phyloP scores from a whole-genome alignment of 805 yeast species.

The Priceomyces melissophilus region DNA sequence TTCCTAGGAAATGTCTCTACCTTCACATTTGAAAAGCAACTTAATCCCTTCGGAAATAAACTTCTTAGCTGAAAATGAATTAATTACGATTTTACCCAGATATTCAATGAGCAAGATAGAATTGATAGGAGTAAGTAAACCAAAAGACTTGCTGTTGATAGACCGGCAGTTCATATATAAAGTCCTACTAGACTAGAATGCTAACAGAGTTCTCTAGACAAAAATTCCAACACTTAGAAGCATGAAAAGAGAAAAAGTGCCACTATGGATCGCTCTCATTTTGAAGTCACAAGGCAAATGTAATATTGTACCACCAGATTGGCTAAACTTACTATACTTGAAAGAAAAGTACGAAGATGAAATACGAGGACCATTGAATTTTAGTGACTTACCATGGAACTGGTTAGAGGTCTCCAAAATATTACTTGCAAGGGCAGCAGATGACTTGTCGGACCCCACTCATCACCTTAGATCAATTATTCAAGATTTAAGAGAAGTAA shows the following conservation, averaged over 20 bases:
- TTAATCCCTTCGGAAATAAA: slow-evolving; percentile 76
- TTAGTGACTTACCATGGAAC: slow-evolving; percentile 74
- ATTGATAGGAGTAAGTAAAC: slow-evolving; percentile 56
- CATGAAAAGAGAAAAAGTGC: slow-evolving; percentile 65
- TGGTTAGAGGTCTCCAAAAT: slow-evolving; percentile 84
- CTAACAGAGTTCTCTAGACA: slow-evolving; percentile 26
- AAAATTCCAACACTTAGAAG: slow-evolving; percentile 60
- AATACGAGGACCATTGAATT: slow-evolving; percentile 50
- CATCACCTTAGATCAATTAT: slow-evolving; percentile 66
- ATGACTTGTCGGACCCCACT: slow-evolving; percentile 73
- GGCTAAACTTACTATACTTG: slow-evolving; percentile 63
- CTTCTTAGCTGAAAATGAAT: slow-evolving; percentile 80
- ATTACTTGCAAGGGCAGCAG: slow-evolving; percentile 65
- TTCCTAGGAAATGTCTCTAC: slow-evolving; percentile 55
- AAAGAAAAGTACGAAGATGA: slow-evolving; percentile 66
- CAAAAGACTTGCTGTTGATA: not conserved
- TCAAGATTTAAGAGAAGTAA: slow-evolving; percentile 81
- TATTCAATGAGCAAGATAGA: slow-evolving; percentile 63
- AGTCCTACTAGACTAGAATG: not conserved
- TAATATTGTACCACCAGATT: slow-evolving; percentile 77
- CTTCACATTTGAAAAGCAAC: slow-evolving; percentile 48
- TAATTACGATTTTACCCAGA: slow-evolving; percentile 72
- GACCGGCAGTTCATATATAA: not conserved
- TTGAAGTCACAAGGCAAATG: slow-evolving; percentile 84
- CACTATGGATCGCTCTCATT: slow-evolving; percentile 84